Evolutionary conservation across 1,284 basidiomycete species (phyloP).

Genomic region (Cronartium ribicola): DNA sequence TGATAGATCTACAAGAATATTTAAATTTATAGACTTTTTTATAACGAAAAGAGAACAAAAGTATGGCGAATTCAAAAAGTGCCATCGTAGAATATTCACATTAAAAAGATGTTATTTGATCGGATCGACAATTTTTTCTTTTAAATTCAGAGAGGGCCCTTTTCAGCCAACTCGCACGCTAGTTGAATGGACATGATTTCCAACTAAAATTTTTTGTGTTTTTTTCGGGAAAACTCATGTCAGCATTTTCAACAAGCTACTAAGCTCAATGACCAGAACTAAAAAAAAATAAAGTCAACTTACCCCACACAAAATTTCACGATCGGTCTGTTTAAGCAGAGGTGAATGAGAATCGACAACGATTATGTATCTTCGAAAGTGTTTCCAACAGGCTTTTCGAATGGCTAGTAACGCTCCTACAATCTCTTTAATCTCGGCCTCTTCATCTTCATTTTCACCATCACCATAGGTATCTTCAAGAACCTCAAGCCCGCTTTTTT

Average conservation of each 20-base stretch:
- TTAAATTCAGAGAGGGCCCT: no score
- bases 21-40: no score
- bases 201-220: no score
- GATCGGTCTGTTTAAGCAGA: not conserved
- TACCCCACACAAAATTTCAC: not conserved
- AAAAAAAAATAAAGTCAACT: not conserved
- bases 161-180: not conserved
- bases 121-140: no score
- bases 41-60: no score
- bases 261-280: not conserved
- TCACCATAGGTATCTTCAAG: not conserved
- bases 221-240: not conserved
- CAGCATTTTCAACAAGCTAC: not conserved
- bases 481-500: not conserved
- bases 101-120: no score
- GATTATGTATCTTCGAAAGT: not conserved
- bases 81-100: no score
- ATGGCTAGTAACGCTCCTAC: not conserved
- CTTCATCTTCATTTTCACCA: not conserved
- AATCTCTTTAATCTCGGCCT: not conserved
- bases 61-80: no score
- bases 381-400: not conserved
- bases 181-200: constrained; percentile 1
- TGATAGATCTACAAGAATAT: no score
- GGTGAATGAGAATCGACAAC: not conserved